Conservation (phyloP, 306 rosid species). For the Acmispon strigosus region DNA sequence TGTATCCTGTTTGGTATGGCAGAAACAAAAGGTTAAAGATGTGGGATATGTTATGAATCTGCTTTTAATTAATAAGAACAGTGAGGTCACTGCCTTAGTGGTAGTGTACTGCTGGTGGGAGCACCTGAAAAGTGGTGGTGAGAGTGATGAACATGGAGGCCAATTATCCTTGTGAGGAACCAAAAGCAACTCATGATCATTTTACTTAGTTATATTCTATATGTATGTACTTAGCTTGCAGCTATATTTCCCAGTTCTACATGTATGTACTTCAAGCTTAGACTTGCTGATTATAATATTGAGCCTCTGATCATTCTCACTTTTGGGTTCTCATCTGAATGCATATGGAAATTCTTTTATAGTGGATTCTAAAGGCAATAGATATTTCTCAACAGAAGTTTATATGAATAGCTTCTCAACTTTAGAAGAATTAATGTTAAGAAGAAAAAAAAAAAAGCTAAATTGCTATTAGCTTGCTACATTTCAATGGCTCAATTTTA, state of each 20-base stretch:
- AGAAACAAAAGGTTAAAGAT: conserved; percentile 31
- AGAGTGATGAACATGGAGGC: conserved; percentile 13
- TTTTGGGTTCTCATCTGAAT: neutral
- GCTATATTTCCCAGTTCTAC: no score
- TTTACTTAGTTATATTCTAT: neutral
- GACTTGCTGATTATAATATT: conserved; percentile 13
- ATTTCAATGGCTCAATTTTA: neutral
- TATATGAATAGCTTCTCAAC: no score
- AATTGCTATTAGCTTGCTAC: no score
- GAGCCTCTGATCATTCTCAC: neutral
- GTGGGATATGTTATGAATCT: conserved; percentile 21
- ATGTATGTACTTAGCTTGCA: neutral
- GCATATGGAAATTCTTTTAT: no score
- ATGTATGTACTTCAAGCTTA: neutral
- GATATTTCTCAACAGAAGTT: no score
- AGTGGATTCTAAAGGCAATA: no score
- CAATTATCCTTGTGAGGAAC: conserved; percentile 15
- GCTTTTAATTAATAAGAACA: conserved; percentile 27
- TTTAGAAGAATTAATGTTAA: no score
- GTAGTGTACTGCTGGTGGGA: conserved; percentile 21
- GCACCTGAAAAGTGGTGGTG: conserved; percentile 23
- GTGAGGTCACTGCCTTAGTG: neutral
- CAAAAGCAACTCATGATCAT: conserved; percentile 3
- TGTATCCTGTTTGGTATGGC: conserved; percentile 26
- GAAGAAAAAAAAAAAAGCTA: no score